Conservation (phyloP, 805 yeast genomes). For the Candida montana region DNA sequence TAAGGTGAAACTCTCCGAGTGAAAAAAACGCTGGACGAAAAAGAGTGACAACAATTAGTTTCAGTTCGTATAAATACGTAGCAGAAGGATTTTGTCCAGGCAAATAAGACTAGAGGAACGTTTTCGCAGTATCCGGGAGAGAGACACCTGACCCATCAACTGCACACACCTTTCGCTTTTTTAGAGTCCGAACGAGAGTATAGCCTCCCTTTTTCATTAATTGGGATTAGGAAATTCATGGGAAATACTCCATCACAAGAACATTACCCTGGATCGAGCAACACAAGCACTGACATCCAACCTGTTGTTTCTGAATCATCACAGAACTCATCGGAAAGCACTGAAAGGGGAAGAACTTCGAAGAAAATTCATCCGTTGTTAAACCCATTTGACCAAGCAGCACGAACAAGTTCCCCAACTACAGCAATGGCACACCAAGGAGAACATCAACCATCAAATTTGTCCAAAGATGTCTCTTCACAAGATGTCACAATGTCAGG, state of each 20-base stretch:
- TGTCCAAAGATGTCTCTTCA: conserved; percentile 12
- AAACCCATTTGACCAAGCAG: conserved; percentile 12
- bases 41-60: too few species aligned
- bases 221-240: conserved; percentile 5
- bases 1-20: too few species aligned
- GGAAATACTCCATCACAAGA: conserved; percentile 17
- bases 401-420: conserved; percentile 17
- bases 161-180: too few species aligned
- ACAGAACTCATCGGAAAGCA: background rate
- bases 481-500: conserved; percentile 26
- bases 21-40: too few species aligned
- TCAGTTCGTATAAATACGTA: too few species aligned
- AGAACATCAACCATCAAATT: conserved; percentile 3
- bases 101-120: too few species aligned
- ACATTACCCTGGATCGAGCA: conserved; percentile 6
- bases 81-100: too few species aligned
- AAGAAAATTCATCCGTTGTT: conserved; percentile 17
- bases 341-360: conserved; percentile 1
- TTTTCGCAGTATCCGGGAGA: too few species aligned
- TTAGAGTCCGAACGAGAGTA: too few species aligned
- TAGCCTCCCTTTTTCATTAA: too few species aligned
- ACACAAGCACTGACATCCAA: conserved; percentile 3
- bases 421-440: conserved; percentile 17
- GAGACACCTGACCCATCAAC: too few species aligned
- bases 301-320: background rate